Percentiles rank a stretch among this genome's conserved stretches.
phyloP scores from a whole-genome alignment of 2,329 filamentous ascomycete genomes.

The Helotiales sp. region DNA sequence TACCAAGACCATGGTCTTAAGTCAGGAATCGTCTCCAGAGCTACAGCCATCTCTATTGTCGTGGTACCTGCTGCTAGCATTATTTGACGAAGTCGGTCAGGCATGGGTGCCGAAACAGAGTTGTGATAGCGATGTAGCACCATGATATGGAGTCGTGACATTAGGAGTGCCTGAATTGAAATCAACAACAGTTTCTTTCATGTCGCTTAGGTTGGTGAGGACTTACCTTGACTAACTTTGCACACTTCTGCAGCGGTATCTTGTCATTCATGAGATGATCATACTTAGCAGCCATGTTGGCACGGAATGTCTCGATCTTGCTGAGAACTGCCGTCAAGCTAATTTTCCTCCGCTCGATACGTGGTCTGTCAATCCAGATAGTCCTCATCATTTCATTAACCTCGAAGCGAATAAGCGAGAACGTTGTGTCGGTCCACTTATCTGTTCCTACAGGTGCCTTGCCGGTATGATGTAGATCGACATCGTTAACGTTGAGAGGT shows the following conservation, averaged over 20 bases:
- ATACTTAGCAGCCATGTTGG: constrained; percentile 68
- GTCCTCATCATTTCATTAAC: constrained; percentile 74
- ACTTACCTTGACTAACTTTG: constrained; percentile 61
- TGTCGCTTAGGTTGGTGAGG: too few relatives aligned
- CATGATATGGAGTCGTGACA: constrained; percentile 68
- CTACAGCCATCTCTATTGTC: constrained; percentile 59
- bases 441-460: constrained; percentile 48
- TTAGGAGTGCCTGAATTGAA: constrained; percentile 54
- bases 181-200: background rate
- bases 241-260: constrained; percentile 66
- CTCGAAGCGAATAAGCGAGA: constrained; percentile 72
- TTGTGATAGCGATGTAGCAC: constrained; percentile 70
- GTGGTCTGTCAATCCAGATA: constrained; percentile 71
- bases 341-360: constrained; percentile 64
- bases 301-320: constrained; percentile 72
- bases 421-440: constrained; percentile 70
- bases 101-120: constrained; percentile 50
- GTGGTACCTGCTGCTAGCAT: constrained; percentile 64
- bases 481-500: constrained; percentile 73
- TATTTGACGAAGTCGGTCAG: constrained; percentile 66
- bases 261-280: constrained; percentile 63
- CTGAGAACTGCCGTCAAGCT: constrained; percentile 67
- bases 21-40: constrained; percentile 56
- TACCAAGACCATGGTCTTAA: constrained; percentile 73
- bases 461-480: constrained; percentile 57